phyloP scores from a whole-genome alignment of 306 rosid species.

The Castanea mollissima region DNA sequence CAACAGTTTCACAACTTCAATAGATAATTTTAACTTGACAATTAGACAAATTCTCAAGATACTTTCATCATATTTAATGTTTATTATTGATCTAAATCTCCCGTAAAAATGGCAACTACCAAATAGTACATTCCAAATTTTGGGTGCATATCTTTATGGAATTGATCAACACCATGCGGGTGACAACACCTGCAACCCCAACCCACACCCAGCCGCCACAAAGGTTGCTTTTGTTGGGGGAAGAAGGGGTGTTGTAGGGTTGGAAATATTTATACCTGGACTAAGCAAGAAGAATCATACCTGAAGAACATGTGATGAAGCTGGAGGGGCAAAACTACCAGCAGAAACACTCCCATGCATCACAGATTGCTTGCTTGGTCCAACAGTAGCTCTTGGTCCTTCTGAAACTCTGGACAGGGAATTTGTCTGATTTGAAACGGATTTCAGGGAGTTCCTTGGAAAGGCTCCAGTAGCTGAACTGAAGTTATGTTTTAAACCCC shows the following conservation, averaged over 20 bases:
- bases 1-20: background rate
- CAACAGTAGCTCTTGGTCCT: conserved; percentile 57
- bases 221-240: background rate
- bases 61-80: background rate
- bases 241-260: background rate
- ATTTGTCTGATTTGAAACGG: conserved; percentile 50
- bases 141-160: background rate
- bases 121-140: background rate
- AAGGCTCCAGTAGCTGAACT: conserved; percentile 62
- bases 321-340: conserved; percentile 42
- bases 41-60: background rate
- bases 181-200: background rate
- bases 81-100: background rate
- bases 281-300: conserved; percentile 30
- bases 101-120: background rate
- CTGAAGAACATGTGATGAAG: conserved; percentile 59
- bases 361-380: conserved; percentile 53
- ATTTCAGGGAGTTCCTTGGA: conserved; percentile 53
- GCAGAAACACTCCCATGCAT: conserved; percentile 56
- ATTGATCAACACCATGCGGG: conserved; percentile 1
- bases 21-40: background rate
- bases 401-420: conserved; percentile 63
- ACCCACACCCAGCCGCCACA: background rate
- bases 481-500: conserved; percentile 58
- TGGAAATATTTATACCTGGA: background rate